phyloP scores from a whole-genome alignment of 352 stramenopile species.

The Pythium coloratum region DNA sequence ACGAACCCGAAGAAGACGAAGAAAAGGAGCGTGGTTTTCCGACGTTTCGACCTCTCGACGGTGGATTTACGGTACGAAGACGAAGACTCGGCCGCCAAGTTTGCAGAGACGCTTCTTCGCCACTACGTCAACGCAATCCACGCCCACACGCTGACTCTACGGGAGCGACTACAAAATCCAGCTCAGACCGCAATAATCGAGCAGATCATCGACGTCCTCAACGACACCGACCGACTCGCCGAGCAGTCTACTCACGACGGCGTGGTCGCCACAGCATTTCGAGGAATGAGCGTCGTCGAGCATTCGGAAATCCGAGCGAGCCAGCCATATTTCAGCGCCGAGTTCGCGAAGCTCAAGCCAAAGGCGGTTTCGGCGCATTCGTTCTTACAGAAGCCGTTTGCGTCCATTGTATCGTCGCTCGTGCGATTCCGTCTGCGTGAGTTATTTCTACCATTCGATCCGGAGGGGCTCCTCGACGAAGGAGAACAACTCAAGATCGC shows the following conservation, averaged over 20 bases:
- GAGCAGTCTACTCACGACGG: not conserved
- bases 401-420: conserved; percentile 50
- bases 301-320: conserved; percentile 17
- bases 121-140: conserved; percentile 42
- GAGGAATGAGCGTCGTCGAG: conserved; percentile 14
- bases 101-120: conserved; percentile 47
- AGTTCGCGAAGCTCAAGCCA: conserved; percentile 42
- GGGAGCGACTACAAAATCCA: not conserved
- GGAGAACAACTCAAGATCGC: conserved; percentile 33
- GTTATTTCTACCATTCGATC: conserved; percentile 65
- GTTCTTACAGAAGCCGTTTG: conserved; percentile 60
- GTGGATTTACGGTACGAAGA: conserved; percentile 59
- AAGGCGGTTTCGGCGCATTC: not conserved
- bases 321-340: conserved; percentile 41
- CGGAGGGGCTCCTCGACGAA: conserved; percentile 28
- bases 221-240: conserved; percentile 15
- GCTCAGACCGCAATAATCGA: conserved; percentile 4
- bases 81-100: conserved; percentile 36
- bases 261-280: conserved; percentile 14
- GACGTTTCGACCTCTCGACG: conserved; percentile 65
- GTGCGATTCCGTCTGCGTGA: conserved; percentile 59
- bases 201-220: conserved; percentile 10
- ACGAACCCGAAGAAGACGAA: conserved; percentile 2
- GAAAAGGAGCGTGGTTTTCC: conserved; percentile 45
- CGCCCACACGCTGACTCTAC: conserved; percentile 18